phyloP scores from a whole-genome alignment of 2,329 filamentous ascomycete genomes.

The Alternaria rosae region DNA sequence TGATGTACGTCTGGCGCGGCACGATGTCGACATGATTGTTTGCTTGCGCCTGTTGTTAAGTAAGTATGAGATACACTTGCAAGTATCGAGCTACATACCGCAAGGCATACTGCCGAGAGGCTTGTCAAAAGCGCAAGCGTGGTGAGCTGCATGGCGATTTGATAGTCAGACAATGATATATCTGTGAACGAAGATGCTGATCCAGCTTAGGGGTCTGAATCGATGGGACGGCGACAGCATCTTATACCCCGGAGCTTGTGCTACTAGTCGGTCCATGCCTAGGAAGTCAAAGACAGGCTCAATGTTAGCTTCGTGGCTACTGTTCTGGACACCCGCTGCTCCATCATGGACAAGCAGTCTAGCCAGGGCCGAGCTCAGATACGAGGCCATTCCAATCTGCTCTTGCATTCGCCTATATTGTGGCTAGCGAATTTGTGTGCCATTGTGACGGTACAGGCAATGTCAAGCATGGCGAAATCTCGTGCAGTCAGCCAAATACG shows the following conservation, averaged over 20 bases:
- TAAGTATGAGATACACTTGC: not conserved
- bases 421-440: constrained; percentile 4
- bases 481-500: not conserved
- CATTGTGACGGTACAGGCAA: constrained; percentile 1
- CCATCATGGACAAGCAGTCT: constrained; percentile 7
- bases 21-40: constrained; percentile 20
- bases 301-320: not conserved
- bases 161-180: not conserved
- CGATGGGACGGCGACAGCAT: not conserved
- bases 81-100: constrained; percentile 19
- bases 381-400: constrained; percentile 17
- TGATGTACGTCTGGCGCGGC: constrained; percentile 38
- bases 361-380: constrained; percentile 13
- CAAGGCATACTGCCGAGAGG: constrained; percentile 24
- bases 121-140: constrained; percentile 19
- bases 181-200: not conserved
- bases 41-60: constrained; percentile 23
- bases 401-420: constrained; percentile 18
- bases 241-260: constrained; percentile 12
- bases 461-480: not conserved
- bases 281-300: not conserved
- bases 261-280: not conserved
- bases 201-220: not conserved
- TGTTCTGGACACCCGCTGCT: constrained; percentile 1
- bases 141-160: constrained; percentile 28